Conservation (phyloP, 345 rosid species). For the Linum trigynum region DNA sequence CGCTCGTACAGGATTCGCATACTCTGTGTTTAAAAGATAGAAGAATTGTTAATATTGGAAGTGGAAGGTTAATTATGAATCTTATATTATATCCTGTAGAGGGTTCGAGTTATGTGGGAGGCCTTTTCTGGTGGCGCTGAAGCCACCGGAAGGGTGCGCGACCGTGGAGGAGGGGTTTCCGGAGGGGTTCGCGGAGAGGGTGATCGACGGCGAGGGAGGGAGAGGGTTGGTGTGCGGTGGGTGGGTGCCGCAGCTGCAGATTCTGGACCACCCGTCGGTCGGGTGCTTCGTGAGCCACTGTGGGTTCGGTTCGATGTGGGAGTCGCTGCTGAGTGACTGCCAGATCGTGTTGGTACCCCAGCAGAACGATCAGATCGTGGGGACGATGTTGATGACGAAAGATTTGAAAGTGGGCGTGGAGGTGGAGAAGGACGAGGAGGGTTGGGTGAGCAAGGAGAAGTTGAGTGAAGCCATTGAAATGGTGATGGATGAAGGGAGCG, state of each 20-base stretch:
- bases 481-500: conserved; percentile 11
- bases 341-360: conserved; percentile 2
- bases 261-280: not conserved
- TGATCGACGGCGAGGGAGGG: not conserved
- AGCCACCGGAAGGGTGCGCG: not conserved
- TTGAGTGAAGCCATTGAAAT: conserved; percentile 31
- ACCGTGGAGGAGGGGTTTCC: conserved; percentile 4
- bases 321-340: conserved; percentile 6
- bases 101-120: conserved; percentile 2
- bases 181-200: not conserved
- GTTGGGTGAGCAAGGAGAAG: conserved; percentile 17
- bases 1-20: no score
- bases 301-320: conserved; percentile 10
- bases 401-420: conserved; percentile 3
- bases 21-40: no score
- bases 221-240: conserved; percentile 2
- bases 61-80: no score
- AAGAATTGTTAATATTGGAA: no score
- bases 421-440: not conserved
- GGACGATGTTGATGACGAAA: conserved; percentile 1
- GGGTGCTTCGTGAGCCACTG: conserved; percentile 8
- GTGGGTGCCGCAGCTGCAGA: conserved; percentile 7
- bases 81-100: not conserved
- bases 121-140: conserved; percentile 3
- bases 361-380: not conserved